Base-by-base conservation (phyloP, 2,329 filamentous ascomycete genomes). In the Curvularia sp. region DNA sequence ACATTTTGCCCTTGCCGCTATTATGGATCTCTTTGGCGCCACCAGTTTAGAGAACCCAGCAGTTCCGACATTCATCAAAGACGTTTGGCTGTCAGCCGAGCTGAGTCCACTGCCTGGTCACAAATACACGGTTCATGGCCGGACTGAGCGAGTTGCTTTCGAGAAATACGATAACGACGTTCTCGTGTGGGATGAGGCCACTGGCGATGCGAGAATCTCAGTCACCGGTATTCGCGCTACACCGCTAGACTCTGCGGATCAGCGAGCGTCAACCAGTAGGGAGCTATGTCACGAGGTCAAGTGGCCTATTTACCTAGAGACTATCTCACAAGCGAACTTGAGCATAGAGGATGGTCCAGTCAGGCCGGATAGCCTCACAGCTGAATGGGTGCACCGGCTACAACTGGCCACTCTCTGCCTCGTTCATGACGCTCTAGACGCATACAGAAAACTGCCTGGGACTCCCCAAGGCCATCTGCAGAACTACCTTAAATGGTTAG, bases 331-430 rank as follows among this genome's bases (percentile, higher is more conserved):
- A 41, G 34, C 32, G 9, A 21, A 49, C 23, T 38, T 49, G 15
- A 27, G 5, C 1, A 8, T 27, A 49, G 23, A 49, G 23, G 23
- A 49, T 15, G 15, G 21, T 18, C 32, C 32, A 34, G 23, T n/a
- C 3, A 21, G 34, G 19, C 9, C 47, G 3, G 15, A 38, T 12
- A 49, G 47, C 13, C 15, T 49, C 7, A 49, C 47, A 38, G 15
- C 47, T 19, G 47, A 41, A 41, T 49, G 47, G 47, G 47, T 49
- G 10, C 47, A 49, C 12, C 23, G 21, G 23, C 23, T 49, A 23
- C 47, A 49, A 39, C 21, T 49, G 15, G 47, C 47, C 34, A 49
- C 47, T 41, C 47, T 49, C 47, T 49, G 47, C 25, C 47, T 49
- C 9, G 47, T 49, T 15, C 47, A 49, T n/a, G 47, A 49, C 13